Evolutionary conservation across 768 basidiomycete species (phyloP), one percentile per base, ranked within the genome.

Genomic region (Leucogyrophana mollusca): DNA sequence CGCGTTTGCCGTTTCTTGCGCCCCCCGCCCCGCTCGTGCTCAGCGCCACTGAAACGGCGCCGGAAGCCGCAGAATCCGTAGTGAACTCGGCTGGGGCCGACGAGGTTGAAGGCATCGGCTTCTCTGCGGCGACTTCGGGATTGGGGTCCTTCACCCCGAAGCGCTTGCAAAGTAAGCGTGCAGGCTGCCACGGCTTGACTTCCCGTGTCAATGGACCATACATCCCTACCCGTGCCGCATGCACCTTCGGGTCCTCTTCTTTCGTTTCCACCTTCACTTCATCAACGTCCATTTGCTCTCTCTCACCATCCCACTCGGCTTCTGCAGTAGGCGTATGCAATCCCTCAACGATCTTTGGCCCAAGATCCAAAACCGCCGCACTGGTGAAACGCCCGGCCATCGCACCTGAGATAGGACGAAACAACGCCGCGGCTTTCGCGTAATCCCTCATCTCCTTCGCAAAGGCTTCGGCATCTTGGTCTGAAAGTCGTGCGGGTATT

Each of bases 331-430:
- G 85, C 32, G 74, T 78, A 54, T 88, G 79, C 40, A 92, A 60
- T 2, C 90, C 90, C 60, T 85, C 87, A 23, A 79, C 58, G 10
- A 80, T 61, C 45, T 79, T 74, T 4, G 85, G 79, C 1, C 78
- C 85, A 4, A 66, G 61, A 21, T 91, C 90, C n/a, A 90, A 67
- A 11, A 84, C 74, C 0, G 79, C 78, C 0, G 90, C 90, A 46
- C 81, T 87, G 4, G 88, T 92, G 65, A 98, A 98, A n/a, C 95
- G 79, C 17, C 83, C 87, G 0, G 93, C 92, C 90, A 98, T 97
- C 13, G 91, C 90, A 3, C 87, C 90, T 0, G 83, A 80, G 54
- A 94, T 81, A 0, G 96, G 96, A 56, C 92, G 92, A 72, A 97
- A 98, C 22, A 98, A 79, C 20, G 77, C 68, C 0, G 95, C 95